Evolutionary conservation across 2,329 filamentous ascomycete species (phyloP), one percentile per base, ranked within the genome.

Genomic region (Penicillium sp.): DNA sequence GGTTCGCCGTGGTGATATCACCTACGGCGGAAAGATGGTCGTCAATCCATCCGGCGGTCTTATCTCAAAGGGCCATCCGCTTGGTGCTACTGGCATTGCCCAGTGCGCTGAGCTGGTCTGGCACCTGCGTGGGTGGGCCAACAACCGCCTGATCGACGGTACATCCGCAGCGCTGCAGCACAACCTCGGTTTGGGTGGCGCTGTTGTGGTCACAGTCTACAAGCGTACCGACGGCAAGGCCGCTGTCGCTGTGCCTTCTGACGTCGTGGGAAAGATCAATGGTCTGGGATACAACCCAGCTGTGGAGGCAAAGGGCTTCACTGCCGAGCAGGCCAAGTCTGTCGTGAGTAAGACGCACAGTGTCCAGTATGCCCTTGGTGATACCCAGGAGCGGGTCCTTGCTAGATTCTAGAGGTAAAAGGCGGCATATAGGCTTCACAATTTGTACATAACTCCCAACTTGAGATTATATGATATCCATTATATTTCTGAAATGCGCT

Each of bases 51-150:
- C 90, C 0, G 94, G 93, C 40, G 94, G 94, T 1, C 83, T 97
- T 53, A 97, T 97, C 67, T 94, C 89, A 59, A 97, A 97, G 79
- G 94, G 93, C 38, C 93, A 97, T 73, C 93, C 94, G 0, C 85
- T 97, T 4, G 93, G 93, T 32, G 93, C 93, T 0, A 96, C 91
- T 0, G 93, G 94, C n/a, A 82, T 97, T 48, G 94, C 93, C 11
- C 93, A 97, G 77, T 97, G 92, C 70, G 90, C 93, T 5, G 93
- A 97, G 77, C 79, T 97, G 11, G 89, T 95, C 27, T 97, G 93
- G 93, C 93, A 97, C 69, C 80, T 97, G 65, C 84, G 93, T 61
- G 93, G 93, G 11, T 97, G 93, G 93, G 93, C 93, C 18, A 96
- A 94, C 75, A 97, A 97, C 79, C 83, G 93, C 38, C 77, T 85